Evolutionary conservation across 1,139 yeast genomes (phyloP).

Genomic region (Blastobotrys illinoisensis): DNA sequence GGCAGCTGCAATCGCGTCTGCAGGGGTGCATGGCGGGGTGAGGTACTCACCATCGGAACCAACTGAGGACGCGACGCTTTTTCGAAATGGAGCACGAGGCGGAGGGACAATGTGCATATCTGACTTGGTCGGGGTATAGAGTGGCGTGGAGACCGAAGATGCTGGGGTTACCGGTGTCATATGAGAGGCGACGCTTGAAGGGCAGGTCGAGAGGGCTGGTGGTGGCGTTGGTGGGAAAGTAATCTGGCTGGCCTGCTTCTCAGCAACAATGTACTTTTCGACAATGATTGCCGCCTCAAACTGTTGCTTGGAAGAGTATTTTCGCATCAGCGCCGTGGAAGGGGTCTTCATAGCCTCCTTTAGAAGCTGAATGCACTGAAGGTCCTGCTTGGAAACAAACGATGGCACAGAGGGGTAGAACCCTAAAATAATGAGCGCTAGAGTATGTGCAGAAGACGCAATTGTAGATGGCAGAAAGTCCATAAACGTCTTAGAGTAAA

Average conservation of each 20-base stretch:
- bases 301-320: conserved; percentile 24
- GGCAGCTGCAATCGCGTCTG: conserved; percentile 12
- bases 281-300: conserved; percentile 14
- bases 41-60: conserved; percentile 17
- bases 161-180: conserved; percentile 7
- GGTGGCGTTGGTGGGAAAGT: conserved; percentile 25
- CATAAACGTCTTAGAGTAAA: conserved; percentile 66
- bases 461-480: conserved; percentile 56
- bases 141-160: conserved; percentile 12
- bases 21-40: conserved; percentile 33
- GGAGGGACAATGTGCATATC: conserved; percentile 9
- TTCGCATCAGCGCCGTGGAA: conserved; percentile 34
- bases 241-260: conserved; percentile 11
- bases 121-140: conserved; percentile 15
- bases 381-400: conserved; percentile 20
- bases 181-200: not conserved
- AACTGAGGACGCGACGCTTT: conserved; percentile 4
- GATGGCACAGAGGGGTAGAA: conserved; percentile 30
- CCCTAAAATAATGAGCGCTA: conserved; percentile 63
- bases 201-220: conserved; percentile 14
- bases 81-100: conserved; percentile 5
- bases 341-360: conserved; percentile 33
- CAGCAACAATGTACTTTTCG: conserved; percentile 6
- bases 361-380: conserved; percentile 31
- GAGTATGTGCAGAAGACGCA: conserved; percentile 62